Evolutionary conservation across 495 filamentous ascomycete species (phyloP), one percentile per base, ranked within the genome.

Genomic region (Podospora sp.): DNA sequence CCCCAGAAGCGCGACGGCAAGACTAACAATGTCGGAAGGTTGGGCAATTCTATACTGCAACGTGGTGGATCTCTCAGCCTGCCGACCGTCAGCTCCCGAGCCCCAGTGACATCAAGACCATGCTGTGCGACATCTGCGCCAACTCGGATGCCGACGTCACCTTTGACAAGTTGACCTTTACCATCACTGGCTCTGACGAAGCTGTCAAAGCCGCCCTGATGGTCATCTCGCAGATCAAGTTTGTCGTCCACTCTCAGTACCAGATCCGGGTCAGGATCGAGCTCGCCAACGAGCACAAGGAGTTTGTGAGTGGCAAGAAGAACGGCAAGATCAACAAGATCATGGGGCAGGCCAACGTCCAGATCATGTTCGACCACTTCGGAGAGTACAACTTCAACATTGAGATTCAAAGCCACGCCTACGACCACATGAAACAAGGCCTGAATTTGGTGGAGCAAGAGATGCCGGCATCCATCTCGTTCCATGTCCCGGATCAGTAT

Each of bases 241-340:
- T 97, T 69, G 92, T 94, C 62, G 90, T 90, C 67, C 89, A 91
- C 60, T 89, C 91, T 50, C 91, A 92, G 72, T 96, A 95, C 70
- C 92, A 94, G 73, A 96, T 98, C 77, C 88, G 93, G 16, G 93
- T 98, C 73, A 97, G 97, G 85, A 96, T 99, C 62, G 95, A 99
- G 81, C 89, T 99, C 27, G 96, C 95, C 65, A 98, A 98, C 74
- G 95, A 99, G 81, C 95, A 99, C 79, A 99, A 99, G 79, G 95
- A 99, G 75, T 99, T 99, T 75, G 95, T 99, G 53, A 96, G 93
- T 68, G 95, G 95, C 56, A 99, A 99, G 82, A 99, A 98, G 84
- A 98, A 98, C 72, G 95, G 95, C 80, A 99, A 99, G 83, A 98
- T 99, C 78, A 99, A 99, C 85, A 99, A 99, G 86, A 99, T 99